Percentiles rank a stretch among this genome's conserved stretches.
Conservation (phyloP, 352 stramenopile genomes). For the Phytophthora syringae region DNA sequence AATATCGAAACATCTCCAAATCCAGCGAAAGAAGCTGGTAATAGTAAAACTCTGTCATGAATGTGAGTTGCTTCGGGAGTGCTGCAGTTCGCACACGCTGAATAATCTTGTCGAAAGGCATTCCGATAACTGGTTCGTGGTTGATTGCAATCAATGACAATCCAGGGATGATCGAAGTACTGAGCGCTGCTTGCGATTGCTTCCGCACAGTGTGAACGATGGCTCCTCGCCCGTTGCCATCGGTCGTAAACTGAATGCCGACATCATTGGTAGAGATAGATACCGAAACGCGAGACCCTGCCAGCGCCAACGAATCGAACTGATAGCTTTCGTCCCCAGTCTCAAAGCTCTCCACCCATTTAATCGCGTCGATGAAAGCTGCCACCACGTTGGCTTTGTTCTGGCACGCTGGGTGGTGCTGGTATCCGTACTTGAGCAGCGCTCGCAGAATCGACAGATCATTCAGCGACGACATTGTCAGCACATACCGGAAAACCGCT, state of each 20-base stretch:
- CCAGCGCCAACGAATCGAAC: slow-evolving; percentile 53
- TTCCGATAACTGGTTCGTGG: slow-evolving; percentile 78
- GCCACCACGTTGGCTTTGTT: slow-evolving; percentile 65
- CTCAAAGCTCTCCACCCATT: slow-evolving; percentile 79
- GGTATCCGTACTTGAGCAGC: slow-evolving; percentile 68
- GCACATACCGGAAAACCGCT: slow-evolving; percentile 70
- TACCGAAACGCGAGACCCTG: slow-evolving; percentile 67
- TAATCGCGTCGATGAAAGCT: slow-evolving; percentile 79
- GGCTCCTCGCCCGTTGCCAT: slow-evolving; percentile 77
- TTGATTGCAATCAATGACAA: slow-evolving; percentile 87
- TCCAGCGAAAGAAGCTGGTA: slow-evolving; percentile 83
- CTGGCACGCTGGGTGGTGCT: slow-evolving; percentile 73
- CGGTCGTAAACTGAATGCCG: slow-evolving; percentile 84
- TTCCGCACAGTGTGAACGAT: slow-evolving; percentile 82
- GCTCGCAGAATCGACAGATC: slow-evolving; percentile 59
- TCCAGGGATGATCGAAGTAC: slow-evolving; percentile 67
- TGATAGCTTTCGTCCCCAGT: slow-evolving; percentile 38
- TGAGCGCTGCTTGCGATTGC: slow-evolving; percentile 81
- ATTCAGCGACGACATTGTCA: slow-evolving; percentile 67
- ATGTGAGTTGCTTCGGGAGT: slow-evolving; percentile 83
- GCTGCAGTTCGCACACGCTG: slow-evolving; percentile 60
- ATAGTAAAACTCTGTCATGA: slow-evolving; percentile 88
- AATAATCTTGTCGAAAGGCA: slow-evolving; percentile 84
- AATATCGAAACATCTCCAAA: slow-evolving; percentile 81
- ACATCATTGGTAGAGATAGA: slow-evolving; percentile 86